Percentiles rank a stretch among this genome's conserved stretches.
These are phyloP conservation scores for Trichoderma asperellum DNA, from an alignment of 2,329 filamentous ascomycete species.

Conservation along the genomic window DNA sequence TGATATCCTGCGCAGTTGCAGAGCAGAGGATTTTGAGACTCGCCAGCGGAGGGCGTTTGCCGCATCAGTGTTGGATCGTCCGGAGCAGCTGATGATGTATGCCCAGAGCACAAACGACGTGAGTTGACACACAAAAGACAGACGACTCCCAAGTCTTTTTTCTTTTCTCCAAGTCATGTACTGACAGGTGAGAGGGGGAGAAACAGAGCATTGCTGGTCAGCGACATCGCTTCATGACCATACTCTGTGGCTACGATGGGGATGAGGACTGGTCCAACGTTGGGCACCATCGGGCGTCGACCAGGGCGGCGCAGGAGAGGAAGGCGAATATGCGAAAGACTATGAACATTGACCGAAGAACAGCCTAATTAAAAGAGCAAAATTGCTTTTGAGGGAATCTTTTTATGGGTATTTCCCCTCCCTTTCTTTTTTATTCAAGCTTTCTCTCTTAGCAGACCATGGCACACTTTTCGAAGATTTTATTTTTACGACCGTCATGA, in stretches of 20 bases:
- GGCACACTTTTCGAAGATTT: background rate
- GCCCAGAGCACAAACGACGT: slow-evolving; percentile 60
- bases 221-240: slow-evolving; percentile 58
- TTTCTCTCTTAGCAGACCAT: background rate
- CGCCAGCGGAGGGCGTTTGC: slow-evolving; percentile 54
- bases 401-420: background rate
- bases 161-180: background rate
- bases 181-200: background rate
- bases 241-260: slow-evolving; percentile 57
- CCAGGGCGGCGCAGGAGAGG: slow-evolving; percentile 11
- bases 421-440: background rate
- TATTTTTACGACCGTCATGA: background rate
- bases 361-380: background rate
- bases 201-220: slow-evolving; percentile 59
- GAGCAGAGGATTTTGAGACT: slow-evolving; percentile 48
- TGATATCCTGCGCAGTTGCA: slow-evolving; percentile 17
- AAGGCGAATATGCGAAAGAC: slow-evolving; percentile 3
- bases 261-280: slow-evolving; percentile 28
- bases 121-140: slow-evolving; percentile 35
- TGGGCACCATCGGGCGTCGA: slow-evolving; percentile 20
- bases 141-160: background rate
- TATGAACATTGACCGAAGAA: background rate
- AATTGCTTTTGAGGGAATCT: no score
- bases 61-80: slow-evolving; percentile 57
- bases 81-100: slow-evolving; percentile 63